These are phyloP conservation scores for Allantophomopsis lycopodina DNA, from an alignment of 2,329 filamentous ascomycete species.

Conservation along the genomic window DNA sequence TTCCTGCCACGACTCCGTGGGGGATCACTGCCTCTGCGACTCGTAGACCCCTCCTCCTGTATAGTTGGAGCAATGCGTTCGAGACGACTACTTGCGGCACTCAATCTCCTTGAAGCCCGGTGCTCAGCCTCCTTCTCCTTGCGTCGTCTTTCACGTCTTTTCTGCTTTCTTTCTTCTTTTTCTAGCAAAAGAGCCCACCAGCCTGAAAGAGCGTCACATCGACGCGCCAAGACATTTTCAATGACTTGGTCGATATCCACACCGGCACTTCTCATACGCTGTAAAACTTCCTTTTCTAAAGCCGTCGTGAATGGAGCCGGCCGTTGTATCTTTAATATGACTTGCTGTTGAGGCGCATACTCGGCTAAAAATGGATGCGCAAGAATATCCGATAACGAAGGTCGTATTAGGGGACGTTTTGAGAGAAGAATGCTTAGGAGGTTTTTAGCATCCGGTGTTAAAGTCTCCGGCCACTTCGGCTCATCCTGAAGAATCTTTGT, in stretches of 20 bases:
- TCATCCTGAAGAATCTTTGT: conserved; percentile 74
- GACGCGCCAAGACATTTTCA: conserved; percentile 80
- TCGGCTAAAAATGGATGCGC: conserved; percentile 80
- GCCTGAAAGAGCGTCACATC: conserved; percentile 79
- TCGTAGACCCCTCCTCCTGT: conserved; percentile 53
- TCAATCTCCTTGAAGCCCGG: conserved; percentile 67
- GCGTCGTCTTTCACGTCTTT: conserved; percentile 65
- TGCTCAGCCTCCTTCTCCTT: conserved; percentile 74
- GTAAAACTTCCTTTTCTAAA: conserved; percentile 79
- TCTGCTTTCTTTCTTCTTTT: conserved; percentile 84
- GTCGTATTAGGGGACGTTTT: conserved; percentile 75
- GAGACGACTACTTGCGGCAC: conserved; percentile 76
- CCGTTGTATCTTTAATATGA: conserved; percentile 71
- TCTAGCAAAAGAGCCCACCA: conserved; percentile 95
- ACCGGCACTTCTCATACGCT: conserved; percentile 85
- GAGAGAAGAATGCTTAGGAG: conserved; percentile 73
- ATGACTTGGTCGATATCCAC: conserved; percentile 92
- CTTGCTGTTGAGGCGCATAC: conserved; percentile 75
- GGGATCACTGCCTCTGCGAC: conserved; percentile 28
- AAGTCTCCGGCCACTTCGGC: conserved; percentile 68
- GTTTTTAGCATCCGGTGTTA: conserved; percentile 64
- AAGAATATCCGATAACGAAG: conserved; percentile 72
- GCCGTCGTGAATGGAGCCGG: conserved; percentile 73
- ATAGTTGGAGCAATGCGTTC: conserved; percentile 68
- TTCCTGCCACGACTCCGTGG: conserved; percentile 64